Base-by-base conservation (phyloP, 2,329 filamentous ascomycete genomes). In the Pezicula rhizophila region DNA sequence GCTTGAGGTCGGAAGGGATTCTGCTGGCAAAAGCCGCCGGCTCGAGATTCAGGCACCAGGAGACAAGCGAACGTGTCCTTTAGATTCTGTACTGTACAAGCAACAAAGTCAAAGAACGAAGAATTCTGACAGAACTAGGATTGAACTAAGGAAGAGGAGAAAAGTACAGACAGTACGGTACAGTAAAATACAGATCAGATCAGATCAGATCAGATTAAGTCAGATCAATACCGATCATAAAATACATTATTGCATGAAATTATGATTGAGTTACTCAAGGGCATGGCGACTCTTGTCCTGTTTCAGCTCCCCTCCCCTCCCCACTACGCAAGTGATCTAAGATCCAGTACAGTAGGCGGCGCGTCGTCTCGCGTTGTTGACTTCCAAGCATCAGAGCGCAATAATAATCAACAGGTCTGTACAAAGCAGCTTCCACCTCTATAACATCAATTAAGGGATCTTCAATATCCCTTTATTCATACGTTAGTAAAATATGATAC, bases 1-100 rank as follows among this genome's bases (percentile, higher is more conserved):
- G 6, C 41, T 31, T 23, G 20, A 33, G 23, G 14, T 7, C 20
- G 11, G 17, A 26, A 17, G 43, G 23, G 28, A 34, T 28, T 38
- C 28, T 34, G 38, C 37, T 44, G 49, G 34, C 15, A 31, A 25
- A 31, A 25, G 26, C 15, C 38, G 11, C 37, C 45, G 28, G 25
- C 44, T 46, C 46, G 48, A 49, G 54, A 41, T 51, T 43, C 53
- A 52, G 55, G 51, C 51, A 52, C 51, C 35, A 26, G 46, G 26
- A 35, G 23, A 15, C 47, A 46, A 56, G 58, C 55, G 55, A 61
- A 58, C 57, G 59, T 61, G 59, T 50, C 59, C 54, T 60, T 44
- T 4, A 23, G 23, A 23, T n/a, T n/a, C n/a, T n/a, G n/a, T n/a
- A n/a, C n/a, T n/a, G n/a, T 61, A 55, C 43, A 37, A 33, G 50